Evolutionary conservation across 1,284 basidiomycete species (phyloP), one percentile per base, ranked within the genome.

Genomic region (Ustanciosporium gigantosporum): DNA sequence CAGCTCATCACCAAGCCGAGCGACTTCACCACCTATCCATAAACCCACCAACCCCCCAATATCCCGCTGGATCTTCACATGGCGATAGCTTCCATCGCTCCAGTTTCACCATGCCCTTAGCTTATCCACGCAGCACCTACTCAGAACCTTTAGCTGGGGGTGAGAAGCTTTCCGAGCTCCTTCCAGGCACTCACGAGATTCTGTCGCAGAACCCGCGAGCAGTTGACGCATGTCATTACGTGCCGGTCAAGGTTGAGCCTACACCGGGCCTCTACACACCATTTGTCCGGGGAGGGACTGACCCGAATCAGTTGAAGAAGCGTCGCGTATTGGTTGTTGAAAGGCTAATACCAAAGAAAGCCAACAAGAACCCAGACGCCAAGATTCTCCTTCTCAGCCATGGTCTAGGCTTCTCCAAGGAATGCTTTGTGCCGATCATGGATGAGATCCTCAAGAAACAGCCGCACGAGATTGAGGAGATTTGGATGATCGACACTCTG

Each of bases 401-500:
- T 34, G 59, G 59, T 29, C 59, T 62, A 17, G 53, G 59, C n/a
- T 57, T 57, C 24, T 46, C 52, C 13, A 62, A 57, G 39, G 59
- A 62, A 32, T 52, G 48, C 48, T 62, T 34, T 35, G 37, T 62
- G 15, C 59, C 59, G 27, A 45, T 62, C 25, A 36, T 57, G 15
- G 59, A 62, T 23, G 48, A 53, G 42, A 46, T 62, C 20, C 27
- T 62, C 44, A 35, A 46, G 21, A 49, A 32, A 11, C 51, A 46
- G 49, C 48, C 48, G 19, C 39, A 62, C 36, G 48, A 57, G 22
- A 57, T 57, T 19, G 53, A 57, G 22, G 59, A 62, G 40, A 46
- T 62, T 36, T 62, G 59, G 59, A 48, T 62, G 48, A 57, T 62
- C 16, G 59, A 62, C 46, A 53, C 53, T 0, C 53, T 62, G 23